These are phyloP conservation scores for Lanzia echinophila DNA, from an alignment of 2,329 filamentous ascomycete species.

Conservation along the genomic window DNA sequence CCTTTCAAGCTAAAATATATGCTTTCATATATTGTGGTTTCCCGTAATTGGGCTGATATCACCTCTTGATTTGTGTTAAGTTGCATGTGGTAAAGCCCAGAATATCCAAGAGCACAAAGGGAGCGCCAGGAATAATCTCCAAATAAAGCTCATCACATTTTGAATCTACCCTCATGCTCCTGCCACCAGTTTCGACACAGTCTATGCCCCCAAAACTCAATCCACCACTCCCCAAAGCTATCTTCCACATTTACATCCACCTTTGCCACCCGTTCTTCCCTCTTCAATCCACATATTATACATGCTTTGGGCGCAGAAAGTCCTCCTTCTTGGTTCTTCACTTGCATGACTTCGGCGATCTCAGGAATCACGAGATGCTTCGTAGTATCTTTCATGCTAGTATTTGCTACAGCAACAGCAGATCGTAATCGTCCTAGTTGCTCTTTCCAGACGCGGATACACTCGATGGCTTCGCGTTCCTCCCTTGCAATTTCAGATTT, in stretches of 20 bases:
- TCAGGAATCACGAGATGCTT: constrained; percentile 53
- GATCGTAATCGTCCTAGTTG: constrained; percentile 69
- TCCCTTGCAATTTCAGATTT: constrained; percentile 76
- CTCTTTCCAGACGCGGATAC: constrained; percentile 66
- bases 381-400: constrained; percentile 27
- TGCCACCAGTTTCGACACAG: constrained; percentile 83
- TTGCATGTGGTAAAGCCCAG: too few relatives aligned
- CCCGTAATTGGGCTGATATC: too few relatives aligned
- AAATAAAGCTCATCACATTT: constrained; percentile 21
- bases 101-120: too few relatives aligned
- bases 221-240: constrained; percentile 95
- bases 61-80: too few relatives aligned
- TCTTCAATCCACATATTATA: constrained; percentile 78
- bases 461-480: constrained; percentile 76
- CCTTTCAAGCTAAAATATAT: too few relatives aligned
- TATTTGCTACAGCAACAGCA: constrained; percentile 60
- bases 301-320: constrained; percentile 69
- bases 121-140: too few relatives aligned
- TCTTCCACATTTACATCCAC: constrained; percentile 71
- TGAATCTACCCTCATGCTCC: constrained; percentile 62
- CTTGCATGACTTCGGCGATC: constrained; percentile 59
- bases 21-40: too few relatives aligned
- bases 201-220: constrained; percentile 77
- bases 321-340: constrained; percentile 65
- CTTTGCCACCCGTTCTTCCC: constrained; percentile 74